Percentiles rank a stretch among this genome's conserved stretches.
These are phyloP conservation scores for Pythium grandisporangium DNA, from an alignment of 352 stramenopile genomes.

Conservation along the genomic window DNA sequence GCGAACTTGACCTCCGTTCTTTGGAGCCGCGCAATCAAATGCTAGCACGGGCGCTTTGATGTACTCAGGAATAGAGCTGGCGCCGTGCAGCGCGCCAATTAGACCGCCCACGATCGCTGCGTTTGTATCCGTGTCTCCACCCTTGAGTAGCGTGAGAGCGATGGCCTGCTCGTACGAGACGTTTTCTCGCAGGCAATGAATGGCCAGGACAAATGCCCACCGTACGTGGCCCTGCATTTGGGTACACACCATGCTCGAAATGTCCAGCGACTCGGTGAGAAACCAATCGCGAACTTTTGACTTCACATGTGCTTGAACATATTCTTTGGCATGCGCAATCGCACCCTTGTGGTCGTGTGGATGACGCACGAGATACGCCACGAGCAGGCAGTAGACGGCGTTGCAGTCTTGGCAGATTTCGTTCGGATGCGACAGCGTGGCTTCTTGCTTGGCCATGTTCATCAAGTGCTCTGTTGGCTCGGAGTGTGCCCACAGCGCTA, in stretches of 20 bases:
- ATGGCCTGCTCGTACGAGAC: conserved; percentile 34
- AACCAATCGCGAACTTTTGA: conserved; percentile 29
- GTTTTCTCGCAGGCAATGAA: conserved; percentile 31
- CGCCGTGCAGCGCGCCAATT: conserved; percentile 37
- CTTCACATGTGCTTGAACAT: conserved; percentile 18
- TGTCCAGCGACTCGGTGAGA: conserved; percentile 30
- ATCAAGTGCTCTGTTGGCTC: conserved; percentile 20
- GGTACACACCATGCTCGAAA: conserved; percentile 20
- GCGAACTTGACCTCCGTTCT: conserved; percentile 6
- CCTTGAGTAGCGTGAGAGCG: conserved; percentile 34
- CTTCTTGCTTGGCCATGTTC: conserved; percentile 20
- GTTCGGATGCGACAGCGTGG: conserved; percentile 38
- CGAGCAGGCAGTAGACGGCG: conserved; percentile 39
- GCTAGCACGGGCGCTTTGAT: conserved; percentile 31
- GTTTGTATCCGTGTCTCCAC: conserved; percentile 52
- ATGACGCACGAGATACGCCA: conserved; percentile 30
- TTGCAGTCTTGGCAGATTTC: conserved; percentile 51
- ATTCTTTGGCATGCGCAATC: conserved; percentile 20
- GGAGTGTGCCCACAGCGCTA: conserved; percentile 26
- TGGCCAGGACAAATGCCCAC: conserved; percentile 38
- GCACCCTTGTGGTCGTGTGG: conserved; percentile 26
- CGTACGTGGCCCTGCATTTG: conserved; percentile 27
- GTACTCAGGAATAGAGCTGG: conserved; percentile 21
- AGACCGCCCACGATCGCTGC: conserved; percentile 42
- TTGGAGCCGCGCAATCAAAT: conserved; percentile 20